phyloP scores from a whole-genome alignment of 2,329 filamentous ascomycete genomes.

The Arthrocladium fulminans region DNA sequence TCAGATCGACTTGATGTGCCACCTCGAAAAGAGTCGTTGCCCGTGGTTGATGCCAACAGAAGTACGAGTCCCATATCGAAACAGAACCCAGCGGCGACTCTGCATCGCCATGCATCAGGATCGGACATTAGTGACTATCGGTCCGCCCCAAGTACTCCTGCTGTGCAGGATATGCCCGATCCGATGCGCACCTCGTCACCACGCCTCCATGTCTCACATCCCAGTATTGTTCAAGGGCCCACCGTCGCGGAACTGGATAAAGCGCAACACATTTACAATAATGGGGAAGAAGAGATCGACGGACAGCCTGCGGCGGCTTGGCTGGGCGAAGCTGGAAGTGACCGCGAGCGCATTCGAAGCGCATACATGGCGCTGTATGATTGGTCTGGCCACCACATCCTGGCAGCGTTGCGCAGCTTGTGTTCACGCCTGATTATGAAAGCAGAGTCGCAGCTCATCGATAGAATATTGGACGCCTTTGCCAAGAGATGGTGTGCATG shows the following conservation, averaged over 20 bases:
- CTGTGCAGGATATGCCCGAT: slow-evolving; percentile 27
- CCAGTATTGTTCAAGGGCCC: slow-evolving; percentile 4
- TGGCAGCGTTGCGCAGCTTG: slow-evolving; percentile 67
- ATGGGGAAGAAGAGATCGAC: slow-evolving; percentile 69
- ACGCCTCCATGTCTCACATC: slow-evolving; percentile 9
- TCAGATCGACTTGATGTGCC: slow-evolving; percentile 4
- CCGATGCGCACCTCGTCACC: neutral
- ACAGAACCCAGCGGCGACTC: neutral
- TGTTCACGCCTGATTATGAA: slow-evolving; percentile 75
- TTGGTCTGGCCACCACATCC: slow-evolving; percentile 70
- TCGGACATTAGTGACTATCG: slow-evolving; percentile 37
- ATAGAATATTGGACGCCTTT: slow-evolving; percentile 84
- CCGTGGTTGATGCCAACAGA: neutral
- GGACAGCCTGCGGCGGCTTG: slow-evolving; percentile 76
- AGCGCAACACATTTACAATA: slow-evolving; percentile 75
- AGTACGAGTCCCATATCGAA: neutral
- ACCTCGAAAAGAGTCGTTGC: neutral
- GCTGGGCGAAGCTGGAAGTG: slow-evolving; percentile 62
- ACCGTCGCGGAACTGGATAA: slow-evolving; percentile 41
- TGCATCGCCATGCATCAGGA: slow-evolving; percentile 3
- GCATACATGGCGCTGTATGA: slow-evolving; percentile 93
- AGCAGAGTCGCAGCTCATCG: slow-evolving; percentile 92
- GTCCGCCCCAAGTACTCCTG: slow-evolving; percentile 37
- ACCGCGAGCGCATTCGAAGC: slow-evolving; percentile 47
- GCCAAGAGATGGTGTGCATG: slow-evolving; percentile 86